Conservation (phyloP, 73 alveolate genomes). For the Paramecium sexaurelia region DNA sequence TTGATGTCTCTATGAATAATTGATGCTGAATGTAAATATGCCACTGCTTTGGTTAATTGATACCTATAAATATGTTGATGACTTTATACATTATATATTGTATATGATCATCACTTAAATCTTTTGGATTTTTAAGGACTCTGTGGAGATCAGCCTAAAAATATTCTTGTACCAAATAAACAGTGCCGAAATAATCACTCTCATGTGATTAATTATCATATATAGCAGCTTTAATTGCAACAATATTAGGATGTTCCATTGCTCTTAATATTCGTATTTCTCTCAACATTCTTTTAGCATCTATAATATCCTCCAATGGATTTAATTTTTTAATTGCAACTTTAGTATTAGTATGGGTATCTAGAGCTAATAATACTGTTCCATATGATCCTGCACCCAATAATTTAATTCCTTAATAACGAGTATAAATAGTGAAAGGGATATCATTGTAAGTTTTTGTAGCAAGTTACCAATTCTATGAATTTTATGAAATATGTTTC, state of each 20-base stretch:
- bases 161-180: conserved; percentile 84
- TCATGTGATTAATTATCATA: conserved; percentile 60
- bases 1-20: conserved; percentile 67
- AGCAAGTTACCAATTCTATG: conserved; percentile 8
- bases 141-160: conserved; percentile 92
- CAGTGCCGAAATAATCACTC: conserved; percentile 77
- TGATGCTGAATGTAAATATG: conserved; percentile 65
- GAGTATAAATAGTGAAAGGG: conserved; percentile 10
- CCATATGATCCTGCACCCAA: conserved; percentile 93
- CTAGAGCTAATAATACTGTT: conserved; percentile 86
- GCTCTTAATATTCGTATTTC: conserved; percentile 82
- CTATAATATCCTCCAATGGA: conserved; percentile 87
- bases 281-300: conserved; percentile 88
- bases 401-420: conserved; percentile 60
- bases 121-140: conserved; percentile 70
- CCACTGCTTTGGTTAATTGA: conserved; percentile 41
- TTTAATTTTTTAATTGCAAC: conserved; percentile 94
- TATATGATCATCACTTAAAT: conserved; percentile 64
- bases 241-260: conserved; percentile 85
- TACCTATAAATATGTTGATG: conserved; percentile 25
- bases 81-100: conserved; percentile 48
- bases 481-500: background rate
- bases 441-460: conserved; percentile 33
- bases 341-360: conserved; percentile 74
- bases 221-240: conserved; percentile 71